These are phyloP conservation scores for Aspergillus fijiensis DNA, from an alignment of 2,329 filamentous ascomycete species.

Conservation along the genomic window DNA sequence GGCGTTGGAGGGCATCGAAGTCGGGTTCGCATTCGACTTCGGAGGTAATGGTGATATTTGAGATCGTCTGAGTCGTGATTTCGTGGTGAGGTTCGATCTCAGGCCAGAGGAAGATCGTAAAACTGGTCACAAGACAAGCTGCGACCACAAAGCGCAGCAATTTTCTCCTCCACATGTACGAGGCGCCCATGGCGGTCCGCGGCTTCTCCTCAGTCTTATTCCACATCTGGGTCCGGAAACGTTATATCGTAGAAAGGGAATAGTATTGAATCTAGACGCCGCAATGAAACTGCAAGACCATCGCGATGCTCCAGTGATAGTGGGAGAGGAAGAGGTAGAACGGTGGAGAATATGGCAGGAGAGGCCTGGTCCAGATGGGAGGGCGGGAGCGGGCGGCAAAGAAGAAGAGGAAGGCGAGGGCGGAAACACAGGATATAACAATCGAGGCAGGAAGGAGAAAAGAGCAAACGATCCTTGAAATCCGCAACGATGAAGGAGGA, in stretches of 20 bases:
- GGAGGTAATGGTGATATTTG: conserved; percentile 33
- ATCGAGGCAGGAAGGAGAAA: background rate
- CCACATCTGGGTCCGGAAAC: conserved; percentile 20
- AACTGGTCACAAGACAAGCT: conserved; percentile 25
- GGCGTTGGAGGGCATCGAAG: conserved; percentile 22
- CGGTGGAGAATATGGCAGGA: background rate
- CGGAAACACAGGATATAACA: background rate
- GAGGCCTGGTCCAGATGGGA: conserved; percentile 6
- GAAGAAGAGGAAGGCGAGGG: conserved; percentile 14
- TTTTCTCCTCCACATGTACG: conserved; percentile 36
- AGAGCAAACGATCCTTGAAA: conserved; percentile 6
- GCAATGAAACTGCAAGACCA: conserved; percentile 20
- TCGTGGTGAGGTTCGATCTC: conserved; percentile 15
- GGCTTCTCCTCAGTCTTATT: conserved; percentile 26
- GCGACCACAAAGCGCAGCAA: conserved; percentile 29
- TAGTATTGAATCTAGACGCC: conserved; percentile 7
- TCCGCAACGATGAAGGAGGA: conserved; percentile 7
- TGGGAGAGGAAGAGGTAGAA: background rate
- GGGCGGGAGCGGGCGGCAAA: conserved; percentile 15
- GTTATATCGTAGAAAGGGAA: background rate
- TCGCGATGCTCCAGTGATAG: conserved; percentile 13
- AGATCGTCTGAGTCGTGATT: conserved; percentile 15
- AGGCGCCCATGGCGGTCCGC: conserved; percentile 23
- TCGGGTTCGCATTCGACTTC: conserved; percentile 31
- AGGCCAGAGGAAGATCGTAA: conserved; percentile 31